Base-by-base conservation (phyloP, 768 basidiomycete genomes). In the Lactifluus rugatus region DNA sequence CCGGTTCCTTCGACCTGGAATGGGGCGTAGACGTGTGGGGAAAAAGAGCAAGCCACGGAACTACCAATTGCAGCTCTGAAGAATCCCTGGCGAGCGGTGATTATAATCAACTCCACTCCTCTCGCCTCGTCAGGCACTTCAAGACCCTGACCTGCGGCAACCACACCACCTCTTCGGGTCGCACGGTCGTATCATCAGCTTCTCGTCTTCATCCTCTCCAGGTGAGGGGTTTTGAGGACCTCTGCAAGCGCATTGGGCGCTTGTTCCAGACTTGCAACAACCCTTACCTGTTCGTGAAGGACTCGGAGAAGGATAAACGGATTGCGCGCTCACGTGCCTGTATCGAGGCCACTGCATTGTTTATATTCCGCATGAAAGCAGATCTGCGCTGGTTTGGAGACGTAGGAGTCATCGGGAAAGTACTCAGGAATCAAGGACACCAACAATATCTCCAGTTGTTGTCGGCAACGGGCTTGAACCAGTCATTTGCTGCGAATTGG, bases 241-340 rank as follows among this genome's bases (percentile, higher is more conserved):
- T 59, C 19, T 55, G 61, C 39, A 37, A 31, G 7, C 58, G 58
- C 26, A 39, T 56, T 17, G 47, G 21, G 13, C 61, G 26, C 4
- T 52, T 62, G 26, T 48, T 62, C 34, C 44, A 58, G 36, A 62
- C 61, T 11, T 61, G 56, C 41, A 44, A 48, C n/a, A 23, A 61
- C 9, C 41, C 28, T 13, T 51, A 55, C 13, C 31, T 42, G n/a
- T 52, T 57, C n/a, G 4, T 37, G 14, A 56, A 46, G 21, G 48
- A n/a, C n/a, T n/a, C n/a, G n/a, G n/a, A 61, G 4, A 9, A 31
- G 9, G 47, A 56, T 8, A 39, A 49, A 5, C 47, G 51, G 19
- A 52, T 51, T 23, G 49, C 19, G 13, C 56, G 60, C 6, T 45
- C 56, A 25, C 60, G 51, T 7, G 60, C 46, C 11, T 61, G 60